Conservation (phyloP, 176 grass and related monocot species). For the Eragrostis curvula region DNA sequence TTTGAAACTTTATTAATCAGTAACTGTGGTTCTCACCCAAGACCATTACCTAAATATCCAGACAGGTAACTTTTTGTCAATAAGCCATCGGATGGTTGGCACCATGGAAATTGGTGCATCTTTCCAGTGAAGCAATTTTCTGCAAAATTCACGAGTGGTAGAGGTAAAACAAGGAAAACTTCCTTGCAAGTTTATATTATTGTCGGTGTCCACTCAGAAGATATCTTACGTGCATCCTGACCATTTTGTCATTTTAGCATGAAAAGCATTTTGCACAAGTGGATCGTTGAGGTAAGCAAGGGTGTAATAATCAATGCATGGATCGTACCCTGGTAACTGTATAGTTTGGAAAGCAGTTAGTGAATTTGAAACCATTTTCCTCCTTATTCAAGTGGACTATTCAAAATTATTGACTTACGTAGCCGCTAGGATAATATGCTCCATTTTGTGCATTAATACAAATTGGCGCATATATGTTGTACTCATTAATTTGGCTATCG, state of each 20-base stretch:
- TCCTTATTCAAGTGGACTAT: neutral
- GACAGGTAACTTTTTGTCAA: conserved; percentile 36
- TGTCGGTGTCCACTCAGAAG: neutral
- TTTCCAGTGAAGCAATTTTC: conserved; percentile 21
- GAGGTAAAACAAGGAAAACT: neutral
- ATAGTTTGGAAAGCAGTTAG: neutral
- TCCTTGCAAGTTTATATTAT: neutral
- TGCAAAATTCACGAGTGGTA: neutral
- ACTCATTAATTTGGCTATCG: neutral
- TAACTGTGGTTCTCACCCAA: neutral
- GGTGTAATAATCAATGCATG: conserved; percentile 19
- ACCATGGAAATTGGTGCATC: conserved; percentile 37
- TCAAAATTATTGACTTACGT: conserved; percentile 25
- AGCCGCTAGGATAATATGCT: conserved; percentile 25
- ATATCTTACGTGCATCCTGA: conserved; percentile 47
- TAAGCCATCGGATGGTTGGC: conserved; percentile 37
- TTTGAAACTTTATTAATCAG: neutral
- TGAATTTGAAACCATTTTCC: neutral
- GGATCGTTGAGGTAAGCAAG: conserved; percentile 53
- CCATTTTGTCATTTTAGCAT: conserved; percentile 41
- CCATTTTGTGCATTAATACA: conserved; percentile 19
- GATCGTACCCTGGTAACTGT: conserved; percentile 56
- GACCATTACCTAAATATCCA: conserved; percentile 52
- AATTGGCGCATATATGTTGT: conserved; percentile 60
- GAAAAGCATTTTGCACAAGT: conserved; percentile 56